Base-by-base conservation (phyloP, 2,329 filamentous ascomycete species). In the Venturia asperata region DNA sequence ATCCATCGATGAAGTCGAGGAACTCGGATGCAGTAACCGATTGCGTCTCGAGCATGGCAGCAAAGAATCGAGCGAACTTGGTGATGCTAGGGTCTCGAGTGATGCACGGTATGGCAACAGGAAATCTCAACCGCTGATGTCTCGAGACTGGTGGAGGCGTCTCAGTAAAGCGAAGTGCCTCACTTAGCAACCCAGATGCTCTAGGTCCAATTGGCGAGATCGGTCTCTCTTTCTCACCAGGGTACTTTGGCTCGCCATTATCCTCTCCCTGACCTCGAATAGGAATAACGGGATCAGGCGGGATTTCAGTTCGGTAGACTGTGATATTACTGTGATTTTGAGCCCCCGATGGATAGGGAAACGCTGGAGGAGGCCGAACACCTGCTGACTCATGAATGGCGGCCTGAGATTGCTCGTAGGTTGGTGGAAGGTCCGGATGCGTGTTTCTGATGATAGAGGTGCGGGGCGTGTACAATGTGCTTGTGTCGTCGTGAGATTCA, bases 391-490 rank as follows among this genome's bases (percentile, higher is more conserved):
- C 55, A 37, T 27, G 27, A 15, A 37, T 19, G 15, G 42, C 58
- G 13, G 64, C 64, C 27, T 65, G 58, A n/a, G 58, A 62, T 49
- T 65, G 52, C 11, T 65, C 64, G 60, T 65, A 65, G 19, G 64
- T 42, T 9, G 64, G 64, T n/a, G 64, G 64, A 37, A 65, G 63
- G 21, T 65, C 63, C 7, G 41, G 17, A 30, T 63, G 62, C 4
- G 58, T 43, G 41, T 42, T 61, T 61, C 27, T 34, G 24, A 61
- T 41, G 21, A 41, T 15, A 42, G 58, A 42, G 42, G 58, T 41
- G 24, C 58, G 58, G 7, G 58, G 58, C 42, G 58, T 61, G 24
- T 61, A 41, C 37, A 41, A 21, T 41, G 41, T 42, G 21, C 41
- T 61, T 5, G 58, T 13, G 27, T 61, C 58, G 17, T 61, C 58